These are phyloP conservation scores for Narthecium ossifragum DNA, from an alignment of 106 monocot genomes.

Conservation along the genomic window DNA sequence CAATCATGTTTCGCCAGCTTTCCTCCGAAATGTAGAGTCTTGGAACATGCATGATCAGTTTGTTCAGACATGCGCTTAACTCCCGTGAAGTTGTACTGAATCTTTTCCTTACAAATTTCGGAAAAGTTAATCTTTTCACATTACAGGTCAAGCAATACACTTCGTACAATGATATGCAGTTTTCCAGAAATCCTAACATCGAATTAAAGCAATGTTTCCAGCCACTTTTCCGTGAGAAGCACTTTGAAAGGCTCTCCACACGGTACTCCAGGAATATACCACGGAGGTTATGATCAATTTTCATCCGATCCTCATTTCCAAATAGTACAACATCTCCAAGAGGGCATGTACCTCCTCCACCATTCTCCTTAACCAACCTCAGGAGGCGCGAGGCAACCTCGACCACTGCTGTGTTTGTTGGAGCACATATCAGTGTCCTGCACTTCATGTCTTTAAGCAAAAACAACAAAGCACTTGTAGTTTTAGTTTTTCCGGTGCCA, in stretches of 20 bases:
- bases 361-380: conserved; percentile 19
- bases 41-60: conserved; percentile 31
- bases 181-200: conserved; percentile 12
- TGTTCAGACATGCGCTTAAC: conserved; percentile 9
- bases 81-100: neutral
- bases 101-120: conserved; percentile 20
- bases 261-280: conserved; percentile 43
- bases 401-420: conserved; percentile 59
- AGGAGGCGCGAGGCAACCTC: conserved; percentile 45
- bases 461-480: conserved; percentile 24
- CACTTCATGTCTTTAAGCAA: conserved; percentile 8
- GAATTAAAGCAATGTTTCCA: conserved; percentile 33
- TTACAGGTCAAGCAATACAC: neutral
- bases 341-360: neutral
- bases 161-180: neutral
- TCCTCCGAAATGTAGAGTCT: neutral
- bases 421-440: conserved; percentile 51
- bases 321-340: conserved; percentile 38
- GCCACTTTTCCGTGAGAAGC: conserved; percentile 30
- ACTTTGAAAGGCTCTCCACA: conserved; percentile 18
- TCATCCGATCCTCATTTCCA: conserved; percentile 50
- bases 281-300: conserved; percentile 17
- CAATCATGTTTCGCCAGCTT: conserved; percentile 15
- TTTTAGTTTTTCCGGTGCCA: conserved; percentile 79
- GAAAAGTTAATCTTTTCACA: neutral